Evolutionary conservation across 2,329 filamentous ascomycete genomes (phyloP).

Genomic region (Pseudocercospora crystallina): DNA sequence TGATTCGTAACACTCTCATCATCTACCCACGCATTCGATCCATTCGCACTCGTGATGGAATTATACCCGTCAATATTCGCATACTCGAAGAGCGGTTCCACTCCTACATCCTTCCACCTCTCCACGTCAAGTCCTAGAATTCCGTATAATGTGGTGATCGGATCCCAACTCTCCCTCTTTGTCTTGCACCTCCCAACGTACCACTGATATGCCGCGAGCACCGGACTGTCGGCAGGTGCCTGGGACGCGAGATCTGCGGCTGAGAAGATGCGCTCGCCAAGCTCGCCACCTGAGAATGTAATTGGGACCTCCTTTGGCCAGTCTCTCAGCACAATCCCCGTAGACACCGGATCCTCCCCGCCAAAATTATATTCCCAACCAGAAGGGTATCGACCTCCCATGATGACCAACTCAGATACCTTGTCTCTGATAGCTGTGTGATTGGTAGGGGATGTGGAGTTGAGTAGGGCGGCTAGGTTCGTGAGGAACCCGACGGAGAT

Average conservation of each 20-base stretch:
- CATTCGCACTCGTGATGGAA: conserved; percentile 7
- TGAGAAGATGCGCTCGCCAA: conserved; percentile 45
- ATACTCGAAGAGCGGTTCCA: conserved; percentile 11
- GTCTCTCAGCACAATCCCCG: conserved; percentile 48
- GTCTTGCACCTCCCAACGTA: conserved; percentile 16
- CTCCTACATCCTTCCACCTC: background rate
- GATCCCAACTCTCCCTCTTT: conserved; percentile 16
- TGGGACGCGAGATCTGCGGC: conserved; percentile 37
- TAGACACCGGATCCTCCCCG: conserved; percentile 39
- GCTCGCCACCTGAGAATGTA: conserved; percentile 48
- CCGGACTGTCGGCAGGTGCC: conserved; percentile 12
- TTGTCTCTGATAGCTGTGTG: conserved; percentile 45
- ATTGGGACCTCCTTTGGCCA: conserved; percentile 42
- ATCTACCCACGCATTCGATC: conserved; percentile 18
- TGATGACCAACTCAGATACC: conserved; percentile 52
- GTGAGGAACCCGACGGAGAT: conserved; percentile 25
- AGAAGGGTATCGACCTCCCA: conserved; percentile 53
- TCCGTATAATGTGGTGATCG: conserved; percentile 14
- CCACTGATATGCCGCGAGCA: conserved; percentile 20
- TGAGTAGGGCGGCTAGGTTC: conserved; percentile 47
- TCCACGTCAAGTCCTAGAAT: conserved; percentile 6
- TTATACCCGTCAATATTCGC: conserved; percentile 17
- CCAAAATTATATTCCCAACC: conserved; percentile 54
- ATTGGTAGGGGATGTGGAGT: conserved; percentile 42
- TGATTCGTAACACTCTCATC: conserved; percentile 24